These are phyloP conservation scores for Rhodotorula sp. DNA, from an alignment of 1,284 basidiomycete genomes.

Conservation along the genomic window DNA sequence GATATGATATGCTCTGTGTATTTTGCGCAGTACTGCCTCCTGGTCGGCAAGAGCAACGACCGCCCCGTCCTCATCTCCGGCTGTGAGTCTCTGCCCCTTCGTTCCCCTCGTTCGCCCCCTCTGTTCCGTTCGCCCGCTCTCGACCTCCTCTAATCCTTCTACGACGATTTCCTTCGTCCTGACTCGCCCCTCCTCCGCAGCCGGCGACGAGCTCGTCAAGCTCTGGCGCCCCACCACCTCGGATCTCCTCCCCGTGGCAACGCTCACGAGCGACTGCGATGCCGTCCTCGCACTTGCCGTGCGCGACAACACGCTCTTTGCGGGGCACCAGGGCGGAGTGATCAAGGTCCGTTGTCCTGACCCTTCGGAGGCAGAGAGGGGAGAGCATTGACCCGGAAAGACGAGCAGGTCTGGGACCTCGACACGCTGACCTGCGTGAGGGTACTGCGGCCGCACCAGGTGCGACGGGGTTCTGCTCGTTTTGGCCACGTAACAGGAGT, in stretches of 20 bases:
- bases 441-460: slow-evolving; percentile 80
- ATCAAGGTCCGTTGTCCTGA: slow-evolving; percentile 56
- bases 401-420: slow-evolving; percentile 73
- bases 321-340: slow-evolving; percentile 89
- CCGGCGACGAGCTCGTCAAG: slow-evolving; percentile 52
- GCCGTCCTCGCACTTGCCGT: slow-evolving; percentile 75
- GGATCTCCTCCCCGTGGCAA: slow-evolving; percentile 20
- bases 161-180: no score
- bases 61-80: slow-evolving; percentile 71
- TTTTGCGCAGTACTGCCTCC: slow-evolving; percentile 67
- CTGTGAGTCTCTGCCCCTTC: slow-evolving; percentile 15
- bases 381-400: not conserved
- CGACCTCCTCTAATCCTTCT: no score
- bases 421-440: slow-evolving; percentile 84
- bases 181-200: slow-evolving; percentile 13
- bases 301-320: slow-evolving; percentile 78
- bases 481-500: no score
- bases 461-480: slow-evolving; percentile 46
- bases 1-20: not conserved
- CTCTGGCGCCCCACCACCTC: slow-evolving; percentile 47
- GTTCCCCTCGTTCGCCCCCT: not conserved
- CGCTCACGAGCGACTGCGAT: slow-evolving; percentile 52
- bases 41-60: slow-evolving; percentile 56
- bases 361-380: no score
- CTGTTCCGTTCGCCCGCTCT: not conserved